Evolutionary conservation across 2,329 filamentous ascomycete genomes (phyloP).

Genomic region (Ceratocystis diversiconidia): DNA sequence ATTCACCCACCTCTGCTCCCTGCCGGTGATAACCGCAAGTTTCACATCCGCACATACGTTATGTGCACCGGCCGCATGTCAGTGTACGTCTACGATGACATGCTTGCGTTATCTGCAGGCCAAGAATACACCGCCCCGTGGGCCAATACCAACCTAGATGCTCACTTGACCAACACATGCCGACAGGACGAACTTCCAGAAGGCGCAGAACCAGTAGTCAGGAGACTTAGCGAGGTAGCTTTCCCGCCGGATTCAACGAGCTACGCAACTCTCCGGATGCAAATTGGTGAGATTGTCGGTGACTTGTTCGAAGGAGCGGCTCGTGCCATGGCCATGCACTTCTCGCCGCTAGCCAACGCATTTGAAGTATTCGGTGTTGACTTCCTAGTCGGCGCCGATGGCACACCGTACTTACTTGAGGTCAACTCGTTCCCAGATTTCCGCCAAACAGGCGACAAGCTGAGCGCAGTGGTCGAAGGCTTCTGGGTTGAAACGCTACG

Average conservation of each 20-base stretch:
- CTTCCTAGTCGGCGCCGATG: slow-evolving; percentile 60
- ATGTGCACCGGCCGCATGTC: slow-evolving; percentile 63
- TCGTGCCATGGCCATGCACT: slow-evolving; percentile 71
- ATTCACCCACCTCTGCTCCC: slow-evolving; percentile 76
- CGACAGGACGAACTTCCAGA: slow-evolving; percentile 52
- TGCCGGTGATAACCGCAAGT: slow-evolving; percentile 58
- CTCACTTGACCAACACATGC: slow-evolving; percentile 91
- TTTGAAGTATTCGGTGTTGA: slow-evolving; percentile 91
- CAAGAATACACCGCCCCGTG: slow-evolving; percentile 56
- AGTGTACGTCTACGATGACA: slow-evolving; percentile 74
- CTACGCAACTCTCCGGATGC: slow-evolving; percentile 50
- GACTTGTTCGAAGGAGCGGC: slow-evolving; percentile 81
- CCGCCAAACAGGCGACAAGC: slow-evolving; percentile 65
- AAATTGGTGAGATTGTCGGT: slow-evolving; percentile 60
- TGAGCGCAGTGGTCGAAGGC: slow-evolving; percentile 56
- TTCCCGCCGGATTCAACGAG: slow-evolving; percentile 40
- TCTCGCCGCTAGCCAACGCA: slow-evolving; percentile 73
- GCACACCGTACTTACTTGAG: slow-evolving; percentile 64
- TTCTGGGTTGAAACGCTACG: slow-evolving; percentile 65
- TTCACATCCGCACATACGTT: slow-evolving; percentile 89
- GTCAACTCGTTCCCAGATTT: slow-evolving; percentile 97
- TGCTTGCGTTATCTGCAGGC: slow-evolving; percentile 86
- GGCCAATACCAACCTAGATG: slow-evolving; percentile 40
- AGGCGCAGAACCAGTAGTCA: slow-evolving; percentile 42
- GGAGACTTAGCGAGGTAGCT: slow-evolving; percentile 56